A percentile compares a stretch with the other conserved stretches of the same genome.
Evolutionary conservation across 2,329 filamentous ascomycete genomes (phyloP).

Genomic region (Fusarium annulatum): DNA sequence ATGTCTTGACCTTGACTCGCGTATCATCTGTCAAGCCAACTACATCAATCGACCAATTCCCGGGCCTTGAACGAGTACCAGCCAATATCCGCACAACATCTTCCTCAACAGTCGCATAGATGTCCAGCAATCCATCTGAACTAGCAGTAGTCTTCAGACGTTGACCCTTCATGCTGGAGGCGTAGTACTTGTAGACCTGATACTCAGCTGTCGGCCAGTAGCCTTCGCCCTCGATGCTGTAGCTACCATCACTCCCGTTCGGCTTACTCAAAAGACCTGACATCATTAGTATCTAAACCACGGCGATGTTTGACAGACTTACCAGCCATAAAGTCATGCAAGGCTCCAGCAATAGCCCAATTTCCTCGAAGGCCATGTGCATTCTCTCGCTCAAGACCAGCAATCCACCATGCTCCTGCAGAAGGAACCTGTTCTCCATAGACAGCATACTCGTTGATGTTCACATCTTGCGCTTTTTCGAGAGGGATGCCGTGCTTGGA

Average conservation of each 20-base stretch:
- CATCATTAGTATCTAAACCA: accelerated
- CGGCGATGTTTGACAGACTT: accelerated
- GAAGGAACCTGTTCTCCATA: slow-evolving; percentile 55
- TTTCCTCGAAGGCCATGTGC: slow-evolving; percentile 57
- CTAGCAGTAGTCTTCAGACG: slow-evolving; percentile 6
- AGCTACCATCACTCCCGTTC: neutral
- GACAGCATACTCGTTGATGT: slow-evolving; percentile 62
- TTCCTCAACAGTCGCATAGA: slow-evolving; percentile 1
- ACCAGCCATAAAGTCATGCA: slow-evolving; percentile 58
- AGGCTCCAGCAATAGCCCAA: slow-evolving; percentile 53
- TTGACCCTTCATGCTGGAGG: neutral
- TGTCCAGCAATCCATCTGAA: neutral
- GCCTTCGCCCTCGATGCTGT: neutral
- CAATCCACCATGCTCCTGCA: slow-evolving; percentile 57
- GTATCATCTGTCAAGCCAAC: accelerated
- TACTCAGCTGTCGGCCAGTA: slow-evolving; percentile 27
- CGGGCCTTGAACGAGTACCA: slow-evolving; percentile 1
- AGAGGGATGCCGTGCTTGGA: slow-evolving; percentile 9
- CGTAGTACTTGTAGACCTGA: slow-evolving; percentile 35
- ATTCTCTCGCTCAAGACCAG: slow-evolving; percentile 58
- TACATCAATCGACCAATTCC: neutral
- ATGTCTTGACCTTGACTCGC: neutral
- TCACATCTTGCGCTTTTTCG: slow-evolving; percentile 46
- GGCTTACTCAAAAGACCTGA: slow-evolving; percentile 18
- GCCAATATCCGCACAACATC: neutral